Evolutionary conservation across 148 eudicot species (phyloP).

Genomic region (Cornus controversa): DNA sequence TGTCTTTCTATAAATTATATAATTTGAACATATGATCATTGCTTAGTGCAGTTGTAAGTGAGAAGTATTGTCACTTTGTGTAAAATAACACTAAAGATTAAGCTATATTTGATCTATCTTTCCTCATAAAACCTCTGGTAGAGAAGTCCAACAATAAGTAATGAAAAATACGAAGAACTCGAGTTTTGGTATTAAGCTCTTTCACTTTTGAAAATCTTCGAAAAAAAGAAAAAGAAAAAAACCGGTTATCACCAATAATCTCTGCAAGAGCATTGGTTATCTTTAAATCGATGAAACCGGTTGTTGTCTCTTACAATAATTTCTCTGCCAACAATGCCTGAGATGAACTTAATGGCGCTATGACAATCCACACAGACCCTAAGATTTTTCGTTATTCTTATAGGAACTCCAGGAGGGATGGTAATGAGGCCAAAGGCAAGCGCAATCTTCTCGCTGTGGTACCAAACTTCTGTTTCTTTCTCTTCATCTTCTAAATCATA

Average conservation of each 20-base stretch:
- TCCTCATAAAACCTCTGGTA: no score
- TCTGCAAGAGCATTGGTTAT: conserved; percentile 45
- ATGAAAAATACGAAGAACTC: no score
- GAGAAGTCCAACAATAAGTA: fast-evolving
- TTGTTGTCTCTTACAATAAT: conserved; percentile 55
- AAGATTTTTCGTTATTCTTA: conserved; percentile 57
- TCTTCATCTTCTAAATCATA: conserved; percentile 65
- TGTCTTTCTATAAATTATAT: no score
- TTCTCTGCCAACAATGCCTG: conserved; percentile 47
- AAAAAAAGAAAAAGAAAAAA: no score
- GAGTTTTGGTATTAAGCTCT: no score
- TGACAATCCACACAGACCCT: conserved; percentile 59
- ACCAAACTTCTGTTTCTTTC: conserved; percentile 55
- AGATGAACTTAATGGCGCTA: conserved; percentile 49
- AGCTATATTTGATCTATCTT: no score
- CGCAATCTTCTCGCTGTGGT: conserved; percentile 63
- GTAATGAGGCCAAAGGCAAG: conserved; percentile 56
- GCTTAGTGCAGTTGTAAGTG: no score
- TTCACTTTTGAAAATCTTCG: no score
- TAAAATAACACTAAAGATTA: no score
- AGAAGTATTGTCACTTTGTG: no score
- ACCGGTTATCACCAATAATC: conserved; percentile 48
- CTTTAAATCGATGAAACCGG: conserved; percentile 47
- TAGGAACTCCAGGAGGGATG: conserved; percentile 49
- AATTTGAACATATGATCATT: no score